phyloP scores from a whole-genome alignment of 139 green algal genomes.

The Haematococcus lacustris region DNA sequence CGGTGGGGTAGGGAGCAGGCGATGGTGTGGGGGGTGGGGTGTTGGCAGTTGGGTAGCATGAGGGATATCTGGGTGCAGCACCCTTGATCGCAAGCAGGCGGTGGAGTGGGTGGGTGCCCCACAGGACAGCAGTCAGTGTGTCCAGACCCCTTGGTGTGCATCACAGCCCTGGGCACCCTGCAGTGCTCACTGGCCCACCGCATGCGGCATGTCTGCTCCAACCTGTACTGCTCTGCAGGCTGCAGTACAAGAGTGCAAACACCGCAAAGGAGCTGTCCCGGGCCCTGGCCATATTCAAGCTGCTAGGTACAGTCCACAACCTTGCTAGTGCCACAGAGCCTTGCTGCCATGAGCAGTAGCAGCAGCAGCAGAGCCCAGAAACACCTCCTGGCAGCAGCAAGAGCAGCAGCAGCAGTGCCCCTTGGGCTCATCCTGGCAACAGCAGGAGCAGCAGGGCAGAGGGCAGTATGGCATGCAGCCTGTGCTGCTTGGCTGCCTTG shows the following conservation, averaged over 20 bases:
- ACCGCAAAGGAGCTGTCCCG: neutral
- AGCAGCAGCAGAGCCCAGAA: neutral
- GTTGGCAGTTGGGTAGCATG: too few species aligned
- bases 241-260: conserved; percentile 6
- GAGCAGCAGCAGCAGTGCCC: neutral
- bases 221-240: neutral
- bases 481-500: neutral
- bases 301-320: neutral
- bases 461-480: neutral
- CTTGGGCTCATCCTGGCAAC: neutral
- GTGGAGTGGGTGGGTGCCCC: too few species aligned
- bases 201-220: too few species aligned
- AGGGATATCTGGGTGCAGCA: too few species aligned
- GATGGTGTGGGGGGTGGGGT: too few species aligned
- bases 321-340: neutral
- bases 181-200: too few species aligned
- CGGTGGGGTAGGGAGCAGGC: too few species aligned
- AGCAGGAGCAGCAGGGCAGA: neutral
- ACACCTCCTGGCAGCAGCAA: neutral
- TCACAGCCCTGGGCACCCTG: too few species aligned
- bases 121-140: too few species aligned
- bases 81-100: too few species aligned
- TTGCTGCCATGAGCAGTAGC: neutral
- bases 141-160: too few species aligned
- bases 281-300: conserved; percentile 4